Conservation (phyloP, 2,329 filamentous ascomycete genomes). For the Aspergillus sp. region DNA sequence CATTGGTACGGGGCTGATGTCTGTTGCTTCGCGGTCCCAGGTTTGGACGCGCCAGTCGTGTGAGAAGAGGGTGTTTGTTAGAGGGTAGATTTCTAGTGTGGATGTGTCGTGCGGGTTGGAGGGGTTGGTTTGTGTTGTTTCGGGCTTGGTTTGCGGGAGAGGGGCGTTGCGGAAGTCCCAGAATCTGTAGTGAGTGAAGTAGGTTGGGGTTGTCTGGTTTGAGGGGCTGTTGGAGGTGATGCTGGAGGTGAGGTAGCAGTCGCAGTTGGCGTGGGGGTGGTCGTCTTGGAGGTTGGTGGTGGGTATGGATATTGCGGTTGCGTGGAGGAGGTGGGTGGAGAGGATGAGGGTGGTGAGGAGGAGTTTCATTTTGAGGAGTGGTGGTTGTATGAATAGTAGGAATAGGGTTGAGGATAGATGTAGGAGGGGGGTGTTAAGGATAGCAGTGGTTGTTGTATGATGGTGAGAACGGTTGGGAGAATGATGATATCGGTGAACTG, state of each 20-base stretch:
- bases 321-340: background rate
- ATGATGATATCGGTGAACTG: background rate
- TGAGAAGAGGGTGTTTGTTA: constrained; percentile 36
- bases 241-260: constrained; percentile 51
- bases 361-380: constrained; percentile 1
- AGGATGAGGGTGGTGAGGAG: constrained; percentile 1
- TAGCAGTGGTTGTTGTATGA: background rate
- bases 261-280: constrained; percentile 32
- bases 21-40: constrained; percentile 46
- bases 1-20: constrained; percentile 44
- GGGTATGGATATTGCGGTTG: background rate
- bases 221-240: constrained; percentile 48
- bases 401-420: background rate
- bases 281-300: constrained; percentile 5
- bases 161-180: constrained; percentile 53
- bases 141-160: constrained; percentile 16
- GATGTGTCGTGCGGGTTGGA: background rate
- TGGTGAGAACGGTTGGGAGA: background rate
- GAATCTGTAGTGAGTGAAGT: constrained; percentile 55
- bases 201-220: constrained; percentile 40
- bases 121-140: background rate
- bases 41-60: constrained; percentile 47
- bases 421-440: background rate
- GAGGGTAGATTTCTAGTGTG: constrained; percentile 22
- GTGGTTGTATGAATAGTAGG: background rate